phyloP scores from a whole-genome alignment of 202 grass and related monocot species.

The Eragrostis tef region DNA sequence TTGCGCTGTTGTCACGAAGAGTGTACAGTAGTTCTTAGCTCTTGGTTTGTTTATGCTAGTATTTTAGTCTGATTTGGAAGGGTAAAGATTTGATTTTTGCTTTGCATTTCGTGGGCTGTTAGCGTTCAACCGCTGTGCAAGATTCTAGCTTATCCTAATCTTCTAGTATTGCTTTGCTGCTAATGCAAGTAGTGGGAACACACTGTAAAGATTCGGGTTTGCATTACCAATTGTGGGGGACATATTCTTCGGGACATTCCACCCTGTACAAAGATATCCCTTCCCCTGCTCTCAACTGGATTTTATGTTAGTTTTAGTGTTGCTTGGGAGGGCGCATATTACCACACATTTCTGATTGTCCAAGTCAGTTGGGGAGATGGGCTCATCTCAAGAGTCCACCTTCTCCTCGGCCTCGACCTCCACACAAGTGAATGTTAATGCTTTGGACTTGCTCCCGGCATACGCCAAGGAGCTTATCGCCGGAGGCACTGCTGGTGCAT shows the following conservation, averaged over 20 bases:
- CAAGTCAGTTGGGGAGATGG: constrained; percentile 28
- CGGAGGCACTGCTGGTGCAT: constrained; percentile 67
- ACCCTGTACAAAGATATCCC: constrained; percentile 31
- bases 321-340: constrained; percentile 33
- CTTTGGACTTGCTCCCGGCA: constrained; percentile 60
- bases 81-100: constrained; percentile 18
- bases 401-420: constrained; percentile 55
- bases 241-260: constrained; percentile 47
- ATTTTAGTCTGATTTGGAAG: background rate
- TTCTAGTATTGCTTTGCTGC: background rate
- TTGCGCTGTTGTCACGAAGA: background rate
- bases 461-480: constrained; percentile 72
- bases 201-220: constrained; percentile 13
- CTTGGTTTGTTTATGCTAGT: constrained; percentile 5
- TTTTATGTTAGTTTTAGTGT: constrained; percentile 45
- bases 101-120: background rate
- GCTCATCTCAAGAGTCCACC: constrained; percentile 67
- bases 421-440: constrained; percentile 52
- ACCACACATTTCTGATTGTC: constrained; percentile 15
- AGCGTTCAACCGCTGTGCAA: background rate
- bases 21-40: constrained; percentile 10
- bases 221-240: constrained; percentile 9
- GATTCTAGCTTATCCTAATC: constrained; percentile 43
- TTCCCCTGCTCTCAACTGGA: constrained; percentile 4
- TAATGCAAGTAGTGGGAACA: constrained; percentile 29